Evolutionary conservation across 2,329 filamentous ascomycete species (phyloP).

Genomic region (Penicillium sp.): DNA sequence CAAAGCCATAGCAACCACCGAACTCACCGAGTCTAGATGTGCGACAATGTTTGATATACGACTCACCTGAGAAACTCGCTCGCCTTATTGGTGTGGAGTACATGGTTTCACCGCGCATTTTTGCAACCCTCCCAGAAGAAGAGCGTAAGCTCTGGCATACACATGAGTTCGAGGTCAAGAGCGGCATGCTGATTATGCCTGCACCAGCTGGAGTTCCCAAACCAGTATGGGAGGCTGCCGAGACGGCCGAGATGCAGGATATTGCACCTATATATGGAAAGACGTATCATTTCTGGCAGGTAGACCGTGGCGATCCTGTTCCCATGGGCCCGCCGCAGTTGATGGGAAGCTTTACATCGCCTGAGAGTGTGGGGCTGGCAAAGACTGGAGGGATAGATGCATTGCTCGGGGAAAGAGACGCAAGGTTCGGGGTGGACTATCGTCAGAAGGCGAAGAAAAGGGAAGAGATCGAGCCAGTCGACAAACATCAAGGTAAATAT

Average conservation of each 20-base stretch:
- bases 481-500: conserved; percentile 39
- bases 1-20: not conserved
- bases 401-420: conserved; percentile 54
- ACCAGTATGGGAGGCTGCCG: conserved; percentile 71
- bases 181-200: conserved; percentile 47
- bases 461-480: conserved; percentile 47
- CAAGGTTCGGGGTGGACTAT: conserved; percentile 55
- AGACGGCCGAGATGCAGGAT: conserved; percentile 79
- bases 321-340: conserved; percentile 64
- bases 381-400: conserved; percentile 32
- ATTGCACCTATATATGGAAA: conserved; percentile 78
- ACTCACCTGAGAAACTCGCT: conserved; percentile 66
- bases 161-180: conserved; percentile 55
- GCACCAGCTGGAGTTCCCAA: conserved; percentile 47
- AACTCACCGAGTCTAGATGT: conserved; percentile 55
- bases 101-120: conserved; percentile 75
- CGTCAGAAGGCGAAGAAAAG: conserved; percentile 57
- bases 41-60: conserved; percentile 84
- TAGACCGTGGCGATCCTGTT: conserved; percentile 69
- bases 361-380: conserved; percentile 27
- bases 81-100: conserved; percentile 84
- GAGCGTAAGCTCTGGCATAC: conserved; percentile 81
- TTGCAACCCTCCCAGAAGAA: conserved; percentile 62
- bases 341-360: conserved; percentile 60
- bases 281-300: conserved; percentile 84